These are phyloP conservation scores for Crucihimalaya himalaica DNA, from an alignment of 345 rosid genomes.

Conservation along the genomic window DNA sequence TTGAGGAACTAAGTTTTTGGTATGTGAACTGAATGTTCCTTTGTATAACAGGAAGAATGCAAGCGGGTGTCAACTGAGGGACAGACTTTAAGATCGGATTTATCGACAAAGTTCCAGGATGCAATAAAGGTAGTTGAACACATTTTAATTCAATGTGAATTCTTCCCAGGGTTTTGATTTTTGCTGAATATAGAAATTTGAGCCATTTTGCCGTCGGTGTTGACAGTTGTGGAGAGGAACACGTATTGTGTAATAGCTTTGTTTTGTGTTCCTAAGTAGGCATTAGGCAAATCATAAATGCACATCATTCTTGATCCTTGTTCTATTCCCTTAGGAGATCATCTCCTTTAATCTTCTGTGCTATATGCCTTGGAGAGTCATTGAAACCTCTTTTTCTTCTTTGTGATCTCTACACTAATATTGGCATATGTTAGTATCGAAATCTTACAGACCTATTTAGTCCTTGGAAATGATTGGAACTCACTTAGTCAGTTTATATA, in stretches of 20 bases:
- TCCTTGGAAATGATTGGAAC: neutral
- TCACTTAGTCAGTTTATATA: neutral
- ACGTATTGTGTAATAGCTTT: neutral
- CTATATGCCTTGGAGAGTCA: neutral
- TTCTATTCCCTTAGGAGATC: neutral
- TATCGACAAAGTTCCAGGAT: constrained; percentile 88
- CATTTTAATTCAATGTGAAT: neutral
- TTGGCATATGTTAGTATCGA: neutral
- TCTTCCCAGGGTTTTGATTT: neutral
- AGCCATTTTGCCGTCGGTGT: neutral
- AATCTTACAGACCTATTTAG: neutral
- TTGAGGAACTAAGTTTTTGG: neutral
- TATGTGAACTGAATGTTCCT: constrained; percentile 11
- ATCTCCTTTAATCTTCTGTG: neutral
- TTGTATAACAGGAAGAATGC: constrained; percentile 80
- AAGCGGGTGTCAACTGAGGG: constrained; percentile 87
- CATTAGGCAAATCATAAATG: neutral
- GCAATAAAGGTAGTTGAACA: constrained; percentile 71
- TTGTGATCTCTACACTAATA: constrained; percentile 4
- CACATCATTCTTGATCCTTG: constrained; percentile 1
- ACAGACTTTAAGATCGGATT: constrained; percentile 78
- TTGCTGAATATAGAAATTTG: neutral
- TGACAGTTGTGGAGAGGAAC: neutral
- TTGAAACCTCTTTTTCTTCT: neutral
- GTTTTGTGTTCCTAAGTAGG: neutral